Percentiles rank a stretch among this genome's conserved stretches.
These are phyloP conservation scores for Geotrichum reessii DNA, from an alignment of 1,139 yeast species.

Conservation along the genomic window DNA sequence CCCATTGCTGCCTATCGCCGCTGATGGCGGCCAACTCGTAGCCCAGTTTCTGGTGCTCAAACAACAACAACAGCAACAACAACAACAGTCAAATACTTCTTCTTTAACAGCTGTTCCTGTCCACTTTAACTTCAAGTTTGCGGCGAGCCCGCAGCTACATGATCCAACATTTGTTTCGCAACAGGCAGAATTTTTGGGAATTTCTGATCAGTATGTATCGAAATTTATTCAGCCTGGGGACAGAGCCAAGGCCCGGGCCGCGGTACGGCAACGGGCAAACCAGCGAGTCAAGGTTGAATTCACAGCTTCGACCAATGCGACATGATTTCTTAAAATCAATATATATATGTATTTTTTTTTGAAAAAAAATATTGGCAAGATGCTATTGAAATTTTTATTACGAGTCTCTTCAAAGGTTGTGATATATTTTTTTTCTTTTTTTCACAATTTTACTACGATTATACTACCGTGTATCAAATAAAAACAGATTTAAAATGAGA, in stretches of 20 bases:
- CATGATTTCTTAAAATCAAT: no score
- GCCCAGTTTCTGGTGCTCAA: slow-evolving; percentile 5
- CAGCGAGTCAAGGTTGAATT: slow-evolving; percentile 6
- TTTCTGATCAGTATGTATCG: not conserved
- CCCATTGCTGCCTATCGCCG: not conserved
- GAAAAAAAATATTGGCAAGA: no score
- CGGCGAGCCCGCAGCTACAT: not conserved
- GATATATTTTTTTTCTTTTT: no score
- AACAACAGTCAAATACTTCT: not conserved
- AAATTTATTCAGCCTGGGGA: not conserved
- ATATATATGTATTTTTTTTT: no score
- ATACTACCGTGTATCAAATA: no score
- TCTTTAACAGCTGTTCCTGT: not conserved
- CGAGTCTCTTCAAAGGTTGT: no score
- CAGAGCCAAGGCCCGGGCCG: not conserved
- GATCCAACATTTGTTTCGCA: slow-evolving; percentile 1
- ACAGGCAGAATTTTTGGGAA: not conserved
- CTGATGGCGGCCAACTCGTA: not conserved
- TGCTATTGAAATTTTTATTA: no score
- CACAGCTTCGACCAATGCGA: not conserved
- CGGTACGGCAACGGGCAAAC: not conserved
- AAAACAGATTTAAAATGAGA: not conserved
- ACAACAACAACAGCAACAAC: no score
- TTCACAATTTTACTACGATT: no score
- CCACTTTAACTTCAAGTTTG: slow-evolving; percentile 6